These are phyloP conservation scores for Epichloe brachyelytri DNA, from an alignment of 2,329 filamentous ascomycete species.

Conservation along the genomic window DNA sequence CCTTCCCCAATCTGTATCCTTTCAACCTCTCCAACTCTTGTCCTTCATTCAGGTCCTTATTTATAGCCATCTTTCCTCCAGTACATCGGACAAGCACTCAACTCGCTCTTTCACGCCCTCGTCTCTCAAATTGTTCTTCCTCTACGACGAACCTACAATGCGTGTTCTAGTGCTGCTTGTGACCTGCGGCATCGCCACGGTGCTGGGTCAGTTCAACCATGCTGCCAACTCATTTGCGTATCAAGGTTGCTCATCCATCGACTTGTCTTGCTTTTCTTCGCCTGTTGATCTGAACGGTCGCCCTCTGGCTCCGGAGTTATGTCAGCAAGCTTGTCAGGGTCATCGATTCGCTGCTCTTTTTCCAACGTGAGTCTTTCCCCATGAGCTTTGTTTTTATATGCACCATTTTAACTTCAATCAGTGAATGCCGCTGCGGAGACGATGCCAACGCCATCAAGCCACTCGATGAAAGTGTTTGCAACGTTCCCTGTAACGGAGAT, in stretches of 20 bases:
- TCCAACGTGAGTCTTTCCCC: constrained; percentile 16
- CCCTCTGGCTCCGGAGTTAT: constrained; percentile 14
- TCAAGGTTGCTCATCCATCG: constrained; percentile 16
- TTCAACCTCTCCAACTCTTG: constrained; percentile 3
- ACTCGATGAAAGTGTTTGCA: constrained; percentile 18
- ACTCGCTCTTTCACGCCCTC: not conserved
- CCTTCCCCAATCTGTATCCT: constrained; percentile 3
- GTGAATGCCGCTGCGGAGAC: constrained; percentile 24
- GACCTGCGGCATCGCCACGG: constrained; percentile 11
- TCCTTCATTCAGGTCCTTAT: constrained; percentile 6
- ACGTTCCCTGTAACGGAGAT: constrained; percentile 18
- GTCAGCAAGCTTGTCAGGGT: constrained; percentile 16
- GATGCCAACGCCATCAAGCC: constrained; percentile 16
- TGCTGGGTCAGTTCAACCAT: constrained; percentile 10
- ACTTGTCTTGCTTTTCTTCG: constrained; percentile 14
- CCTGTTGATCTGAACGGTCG: constrained; percentile 13
- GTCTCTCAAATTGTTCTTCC: constrained; percentile 1
- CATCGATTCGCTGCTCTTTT: constrained; percentile 17
- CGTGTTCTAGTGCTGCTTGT: constrained; percentile 10
- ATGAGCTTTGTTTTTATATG: no score
- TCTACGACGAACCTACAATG: constrained; percentile 12
- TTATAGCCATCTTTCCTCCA: constrained; percentile 3
- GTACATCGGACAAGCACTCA: constrained; percentile 1
- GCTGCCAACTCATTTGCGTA: constrained; percentile 13
- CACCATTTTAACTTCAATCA: constrained; percentile 8